Evolutionary conservation across 2,329 filamentous ascomycete species (phyloP).

Genomic region (Chrysoporthe austroafricana): DNA sequence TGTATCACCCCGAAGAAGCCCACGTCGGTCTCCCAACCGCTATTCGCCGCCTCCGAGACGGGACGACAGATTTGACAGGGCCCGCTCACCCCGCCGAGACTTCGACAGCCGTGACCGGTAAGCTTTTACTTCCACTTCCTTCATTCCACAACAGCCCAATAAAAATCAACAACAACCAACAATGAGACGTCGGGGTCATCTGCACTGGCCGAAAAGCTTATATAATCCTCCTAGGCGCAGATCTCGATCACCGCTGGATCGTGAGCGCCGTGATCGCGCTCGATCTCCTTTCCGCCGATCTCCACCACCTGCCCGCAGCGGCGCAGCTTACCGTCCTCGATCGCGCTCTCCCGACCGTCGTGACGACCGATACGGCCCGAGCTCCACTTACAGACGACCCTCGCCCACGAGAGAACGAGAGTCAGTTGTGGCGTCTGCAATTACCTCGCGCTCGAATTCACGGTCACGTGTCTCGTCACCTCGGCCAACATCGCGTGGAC

Average conservation of each 20-base stretch:
- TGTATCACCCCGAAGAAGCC: constrained; percentile 36
- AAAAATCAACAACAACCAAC: constrained; percentile 16
- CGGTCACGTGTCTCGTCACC: constrained; percentile 58
- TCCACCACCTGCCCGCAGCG: constrained; percentile 46
- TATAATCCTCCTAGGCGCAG: constrained; percentile 46
- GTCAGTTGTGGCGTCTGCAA: constrained; percentile 52
- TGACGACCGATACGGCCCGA: constrained; percentile 44
- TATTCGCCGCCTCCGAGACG: constrained; percentile 44
- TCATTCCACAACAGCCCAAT: constrained; percentile 3
- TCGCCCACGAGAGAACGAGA: constrained; percentile 51
- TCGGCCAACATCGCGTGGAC: constrained; percentile 49
- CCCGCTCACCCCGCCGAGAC: constrained; percentile 45
- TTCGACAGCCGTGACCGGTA: constrained; percentile 44
- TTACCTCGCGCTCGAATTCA: constrained; percentile 49
- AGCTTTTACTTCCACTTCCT: constrained; percentile 34
- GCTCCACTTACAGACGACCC: constrained; percentile 48
- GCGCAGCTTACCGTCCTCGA: constrained; percentile 52
- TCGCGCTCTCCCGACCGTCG: constrained; percentile 56
- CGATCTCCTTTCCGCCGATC: constrained; percentile 44
- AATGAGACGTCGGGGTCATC: constrained; percentile 13
- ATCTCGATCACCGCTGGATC: constrained; percentile 57
- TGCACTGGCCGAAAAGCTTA: constrained; percentile 11
- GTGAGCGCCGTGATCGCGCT: constrained; percentile 52
- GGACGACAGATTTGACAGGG: constrained; percentile 42
- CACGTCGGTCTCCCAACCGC: constrained; percentile 40